A percentile compares a stretch with the other conserved stretches of the same genome.
Evolutionary conservation across 208 protist species (phyloP).

Genomic region (Acanthamoeba triangularis): DNA sequence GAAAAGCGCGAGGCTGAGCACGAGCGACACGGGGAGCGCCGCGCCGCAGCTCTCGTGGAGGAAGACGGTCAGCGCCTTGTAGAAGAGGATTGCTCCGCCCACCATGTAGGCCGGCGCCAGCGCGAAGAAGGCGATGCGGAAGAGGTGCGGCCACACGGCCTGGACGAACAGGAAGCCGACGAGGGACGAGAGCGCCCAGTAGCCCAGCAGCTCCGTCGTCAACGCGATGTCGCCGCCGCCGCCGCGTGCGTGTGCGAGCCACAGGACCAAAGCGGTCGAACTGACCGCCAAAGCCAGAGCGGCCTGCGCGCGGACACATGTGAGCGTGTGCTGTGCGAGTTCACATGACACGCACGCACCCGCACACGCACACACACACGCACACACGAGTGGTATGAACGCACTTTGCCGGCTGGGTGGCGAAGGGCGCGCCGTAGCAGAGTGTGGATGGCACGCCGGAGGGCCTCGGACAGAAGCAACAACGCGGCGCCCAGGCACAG

Average conservation of each 20-base stretch:
- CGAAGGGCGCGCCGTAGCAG: background rate
- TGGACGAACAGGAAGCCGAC: background rate
- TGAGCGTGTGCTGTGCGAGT: too few relatives aligned
- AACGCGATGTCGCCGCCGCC: background rate
- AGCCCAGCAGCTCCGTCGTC: background rate
- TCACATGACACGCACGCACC: too few relatives aligned
- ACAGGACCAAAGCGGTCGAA: background rate
- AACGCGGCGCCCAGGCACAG: background rate
- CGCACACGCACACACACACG: too few relatives aligned
- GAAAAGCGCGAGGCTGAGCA: background rate
- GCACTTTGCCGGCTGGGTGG: background rate
- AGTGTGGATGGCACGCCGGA: background rate
- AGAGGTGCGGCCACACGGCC: constrained; percentile 15
- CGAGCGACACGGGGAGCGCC: background rate
- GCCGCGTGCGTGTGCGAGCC: background rate
- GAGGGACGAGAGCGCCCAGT: background rate
- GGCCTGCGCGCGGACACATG: too few relatives aligned
- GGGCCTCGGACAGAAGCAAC: background rate
- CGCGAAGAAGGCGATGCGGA: background rate
- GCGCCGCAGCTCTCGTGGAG: background rate
- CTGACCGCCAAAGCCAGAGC: background rate
- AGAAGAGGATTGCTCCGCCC: background rate
- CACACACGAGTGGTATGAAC: background rate
- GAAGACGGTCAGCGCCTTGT: background rate
- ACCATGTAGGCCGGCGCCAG: constrained; percentile 14